A percentile compares a stretch with the other conserved stretches of the same genome.
Conservation (phyloP, 2,329 filamentous ascomycete species). For the Trichoderma sp. region DNA sequence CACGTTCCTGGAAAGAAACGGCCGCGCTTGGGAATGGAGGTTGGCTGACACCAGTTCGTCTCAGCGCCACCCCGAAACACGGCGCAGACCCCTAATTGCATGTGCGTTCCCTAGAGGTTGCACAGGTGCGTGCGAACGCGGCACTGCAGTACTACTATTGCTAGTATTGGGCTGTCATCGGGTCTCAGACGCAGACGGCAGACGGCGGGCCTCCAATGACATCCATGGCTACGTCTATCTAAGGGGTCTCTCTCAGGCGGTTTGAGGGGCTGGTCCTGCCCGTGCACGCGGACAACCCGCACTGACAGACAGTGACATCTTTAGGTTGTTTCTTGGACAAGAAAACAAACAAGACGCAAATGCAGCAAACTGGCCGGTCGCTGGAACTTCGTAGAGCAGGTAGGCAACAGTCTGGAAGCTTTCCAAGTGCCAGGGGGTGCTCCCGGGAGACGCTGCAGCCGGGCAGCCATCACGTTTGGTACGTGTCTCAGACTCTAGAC, state of each 20-base stretch:
- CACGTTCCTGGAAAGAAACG: neutral
- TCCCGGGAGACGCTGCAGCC: neutral
- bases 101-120: neutral
- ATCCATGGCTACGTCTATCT: neutral
- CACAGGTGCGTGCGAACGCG: neutral
- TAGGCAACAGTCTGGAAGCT: neutral
- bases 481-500: neutral
- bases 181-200: neutral
- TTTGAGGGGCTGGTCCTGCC: neutral
- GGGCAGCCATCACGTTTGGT: neutral
- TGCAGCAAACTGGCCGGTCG: neutral
- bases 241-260: neutral
- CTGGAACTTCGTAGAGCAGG: neutral
- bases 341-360: neutral
- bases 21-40: neutral
- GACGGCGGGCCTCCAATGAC: neutral
- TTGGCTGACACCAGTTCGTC: neutral
- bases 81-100: neutral
- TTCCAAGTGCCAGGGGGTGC: neutral
- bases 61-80: conserved; percentile 17
- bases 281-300: neutral
- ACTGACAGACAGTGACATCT: neutral
- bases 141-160: neutral
- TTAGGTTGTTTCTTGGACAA: neutral
- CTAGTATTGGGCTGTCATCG: neutral